phyloP scores from a whole-genome alignment of 1,139 yeast genomes.

The Suhomyces anneliseae region DNA sequence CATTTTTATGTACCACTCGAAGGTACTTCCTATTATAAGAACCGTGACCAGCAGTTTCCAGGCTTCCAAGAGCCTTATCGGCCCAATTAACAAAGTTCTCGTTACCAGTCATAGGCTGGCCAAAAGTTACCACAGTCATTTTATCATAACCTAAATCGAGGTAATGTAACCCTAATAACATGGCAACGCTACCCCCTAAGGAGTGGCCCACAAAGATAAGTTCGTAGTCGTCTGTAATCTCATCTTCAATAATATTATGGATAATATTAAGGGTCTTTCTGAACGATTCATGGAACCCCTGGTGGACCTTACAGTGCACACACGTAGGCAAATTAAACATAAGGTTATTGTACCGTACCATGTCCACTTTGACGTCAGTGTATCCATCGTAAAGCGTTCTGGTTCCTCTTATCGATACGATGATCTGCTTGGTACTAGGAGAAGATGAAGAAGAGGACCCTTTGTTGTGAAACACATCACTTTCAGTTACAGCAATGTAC shows the following conservation, averaged over 20 bases:
- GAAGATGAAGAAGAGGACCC: slow-evolving; percentile 4
- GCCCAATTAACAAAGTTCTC: slow-evolving; percentile 39
- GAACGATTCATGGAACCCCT: slow-evolving; percentile 44
- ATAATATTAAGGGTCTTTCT: slow-evolving; percentile 31
- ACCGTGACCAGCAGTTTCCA: slow-evolving; percentile 19
- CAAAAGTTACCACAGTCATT: slow-evolving; percentile 46
- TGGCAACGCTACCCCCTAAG: slow-evolving; percentile 50
- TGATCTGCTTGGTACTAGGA: slow-evolving; percentile 29
- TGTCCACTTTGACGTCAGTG: slow-evolving; percentile 45
- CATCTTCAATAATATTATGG: slow-evolving; percentile 24
- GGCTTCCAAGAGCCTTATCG: slow-evolving; percentile 36
- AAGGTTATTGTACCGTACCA: slow-evolving; percentile 31
- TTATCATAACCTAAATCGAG: slow-evolving; percentile 36
- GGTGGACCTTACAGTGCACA: slow-evolving; percentile 44
- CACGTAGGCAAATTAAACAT: slow-evolving; percentile 32
- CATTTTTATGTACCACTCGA: slow-evolving; percentile 48
- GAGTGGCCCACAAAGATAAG: slow-evolving; percentile 51
- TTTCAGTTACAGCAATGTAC: slow-evolving; percentile 37
- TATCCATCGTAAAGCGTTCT: slow-evolving; percentile 47
- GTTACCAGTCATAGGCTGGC: slow-evolving; percentile 54
- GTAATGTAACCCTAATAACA: slow-evolving; percentile 40
- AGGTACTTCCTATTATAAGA: slow-evolving; percentile 31
- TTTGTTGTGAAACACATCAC: slow-evolving; percentile 27
- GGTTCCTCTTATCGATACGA: slow-evolving; percentile 50
- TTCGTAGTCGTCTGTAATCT: slow-evolving; percentile 32